Evolutionary conservation across 1,139 yeast species (phyloP).

Genomic region (Torulaspora pretoriensis): DNA sequence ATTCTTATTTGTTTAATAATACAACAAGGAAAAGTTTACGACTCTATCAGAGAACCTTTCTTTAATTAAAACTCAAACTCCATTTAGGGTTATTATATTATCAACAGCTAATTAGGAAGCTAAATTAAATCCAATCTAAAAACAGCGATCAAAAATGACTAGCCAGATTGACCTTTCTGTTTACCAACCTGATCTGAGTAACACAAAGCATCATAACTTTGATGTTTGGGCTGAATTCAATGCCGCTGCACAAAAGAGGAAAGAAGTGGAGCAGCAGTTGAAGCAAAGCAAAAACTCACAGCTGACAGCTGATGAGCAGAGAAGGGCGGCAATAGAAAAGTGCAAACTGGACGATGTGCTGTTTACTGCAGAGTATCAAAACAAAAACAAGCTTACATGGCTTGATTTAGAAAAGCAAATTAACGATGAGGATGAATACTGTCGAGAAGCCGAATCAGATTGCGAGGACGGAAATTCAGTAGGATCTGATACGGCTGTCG

Average conservation of each 20-base stretch:
- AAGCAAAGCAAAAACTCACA: neutral
- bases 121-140: neutral
- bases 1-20: neutral
- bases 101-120: neutral
- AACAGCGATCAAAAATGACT: neutral
- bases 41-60: neutral
- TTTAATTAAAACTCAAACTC: neutral
- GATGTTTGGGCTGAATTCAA: neutral
- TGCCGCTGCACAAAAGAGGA: neutral
- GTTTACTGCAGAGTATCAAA: neutral
- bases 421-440: neutral
- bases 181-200: neutral
- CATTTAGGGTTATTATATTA: neutral
- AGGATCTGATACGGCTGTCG: neutral
- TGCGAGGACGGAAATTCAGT: neutral
- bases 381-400: neutral
- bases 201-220: neutral
- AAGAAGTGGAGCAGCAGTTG: neutral
- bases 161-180: neutral
- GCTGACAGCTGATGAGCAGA: neutral
- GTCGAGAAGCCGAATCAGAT: neutral
- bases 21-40: neutral
- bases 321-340: neutral
- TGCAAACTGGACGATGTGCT: neutral
- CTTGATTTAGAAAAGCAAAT: neutral